Base-by-base conservation (phyloP, 176 grass and related monocot genomes). In the Thinopyrum elongatum region DNA sequence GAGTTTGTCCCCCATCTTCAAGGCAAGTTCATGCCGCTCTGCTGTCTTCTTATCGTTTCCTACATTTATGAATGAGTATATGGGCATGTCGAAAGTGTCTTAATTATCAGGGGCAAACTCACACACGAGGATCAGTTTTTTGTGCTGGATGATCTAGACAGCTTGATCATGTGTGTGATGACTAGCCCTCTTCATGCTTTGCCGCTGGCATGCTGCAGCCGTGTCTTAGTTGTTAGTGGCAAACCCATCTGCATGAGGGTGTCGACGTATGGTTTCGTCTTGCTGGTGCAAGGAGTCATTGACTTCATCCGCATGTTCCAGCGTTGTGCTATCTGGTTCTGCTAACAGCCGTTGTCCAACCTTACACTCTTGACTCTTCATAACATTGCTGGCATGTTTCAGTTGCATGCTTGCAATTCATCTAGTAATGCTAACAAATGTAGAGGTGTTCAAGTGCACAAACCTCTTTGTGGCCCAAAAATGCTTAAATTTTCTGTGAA, bases 221-320 rank as follows among this genome's bases (percentile, higher is more conserved):
- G 3, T 25, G 63, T 79, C 58, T 41, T 41, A 23, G 22, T 28
- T 64, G 4, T 12, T 80, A 60, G 7, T 80, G 77, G 57, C 77
- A 64, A 63, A 42, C 53, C 44, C 23, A 80, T 80, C 23, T 62
- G 76, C 57, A 79, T 57, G 57, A 62, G 55, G 76, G 55, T 59
- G 22, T 79, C 21, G 39, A 11, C 10, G 39, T 42, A 3, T 42
- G 39, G 39, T 41, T 41, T 41, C 10, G 39, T 41, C 39, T 57
- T 57, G 19, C 53, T 21, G 53, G 19, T 42, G 39, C 10, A 42
- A 42, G 39, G 39, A 42, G 2, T 55, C 51, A 57, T 57, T 57
- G 53, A 57, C 53, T 57, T 57, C 53, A 8, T 57, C 8, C 17
- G 53, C 53, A 57, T 57, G 53, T 7, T 22, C 21, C 53, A 57